Evolutionary conservation across 2,329 filamentous ascomycete genomes (phyloP), one percentile per base, ranked within the genome.

Genomic region (Penicillium crustosum): DNA sequence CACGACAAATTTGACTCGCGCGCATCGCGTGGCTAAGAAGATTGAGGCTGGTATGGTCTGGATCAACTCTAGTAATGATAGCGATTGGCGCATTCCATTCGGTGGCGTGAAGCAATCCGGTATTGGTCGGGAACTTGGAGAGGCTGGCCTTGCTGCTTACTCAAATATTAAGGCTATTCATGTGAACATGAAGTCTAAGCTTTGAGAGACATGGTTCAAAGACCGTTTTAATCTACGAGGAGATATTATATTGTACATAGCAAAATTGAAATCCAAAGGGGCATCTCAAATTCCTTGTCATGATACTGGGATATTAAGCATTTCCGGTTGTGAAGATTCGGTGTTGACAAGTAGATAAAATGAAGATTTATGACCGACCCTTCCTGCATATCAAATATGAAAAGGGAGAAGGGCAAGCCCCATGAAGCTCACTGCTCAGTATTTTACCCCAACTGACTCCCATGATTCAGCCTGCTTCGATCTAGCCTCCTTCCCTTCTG

Each of bases 111-210:
- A 84, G 72, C 79, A 82, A 71, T 79, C 75, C 62, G 82, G 82
- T 4, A 83, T 83, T 65, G 82, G 82, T 19, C 68, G 81, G 39
- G 82, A 84, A 68, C 68, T 83, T 27, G 82, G 82, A 4, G 80
- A 83, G 68, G 81, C 81, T 43, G 81, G 81, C 1, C 65, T 84
- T 59, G 79, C 81, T 49, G 79, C 79, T n/a, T 84, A 83, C 45
- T 67, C 66, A 2, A 65, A 45, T 35, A 62, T 65, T 4, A 73
- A 73, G 59, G 68, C 69, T 33, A 60, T 73, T 17, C 70, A 73
- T 63, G 69, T 73, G 13, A 73, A 73, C 47, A 63, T 73, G 68
- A 71, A 68, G 25, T 63, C 66, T 17, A 73, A 68, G 60, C 61
- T 73, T 54, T 72, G 42, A 65, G 17, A 15, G 29, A 10, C 13